phyloP scores from a whole-genome alignment of 371 early-diverging fungal genomes.

The Mortierella sp. region DNA sequence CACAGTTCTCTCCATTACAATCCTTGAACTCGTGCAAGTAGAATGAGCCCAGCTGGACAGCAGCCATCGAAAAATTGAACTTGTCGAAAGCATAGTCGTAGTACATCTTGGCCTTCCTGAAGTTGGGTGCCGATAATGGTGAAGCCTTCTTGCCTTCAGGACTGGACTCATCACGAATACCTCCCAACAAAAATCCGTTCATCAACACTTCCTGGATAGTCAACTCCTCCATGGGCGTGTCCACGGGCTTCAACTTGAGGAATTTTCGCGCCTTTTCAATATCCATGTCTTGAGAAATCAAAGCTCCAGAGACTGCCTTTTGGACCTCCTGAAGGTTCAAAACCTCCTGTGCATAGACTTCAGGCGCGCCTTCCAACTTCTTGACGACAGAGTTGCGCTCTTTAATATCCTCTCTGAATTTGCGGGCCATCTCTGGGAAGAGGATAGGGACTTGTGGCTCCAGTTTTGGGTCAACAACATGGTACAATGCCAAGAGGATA shows the following conservation, averaged over 20 bases:
- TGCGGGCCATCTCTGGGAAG: slow-evolving; percentile 69
- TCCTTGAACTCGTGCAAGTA: slow-evolving; percentile 69
- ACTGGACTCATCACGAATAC: slow-evolving; percentile 62
- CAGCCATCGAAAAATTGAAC: slow-evolving; percentile 68
- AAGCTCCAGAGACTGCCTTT: slow-evolving; percentile 65
- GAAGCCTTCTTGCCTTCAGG: slow-evolving; percentile 60
- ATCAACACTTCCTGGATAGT: slow-evolving; percentile 64
- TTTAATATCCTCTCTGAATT: slow-evolving; percentile 64
- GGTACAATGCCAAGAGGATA: slow-evolving; percentile 69
- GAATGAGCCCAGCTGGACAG: slow-evolving; percentile 69
- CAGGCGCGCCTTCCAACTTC: slow-evolving; percentile 67
- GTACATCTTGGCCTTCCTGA: slow-evolving; percentile 65
- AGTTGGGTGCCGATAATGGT: slow-evolving; percentile 69
- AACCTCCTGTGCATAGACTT: slow-evolving; percentile 62
- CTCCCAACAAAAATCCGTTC: slow-evolving; percentile 68
- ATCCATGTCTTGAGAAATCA: slow-evolving; percentile 66
- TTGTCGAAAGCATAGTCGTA: slow-evolving; percentile 67
- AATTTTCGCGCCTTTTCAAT: slow-evolving; percentile 64
- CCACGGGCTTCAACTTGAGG: slow-evolving; percentile 46
- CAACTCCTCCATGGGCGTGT: slow-evolving; percentile 35
- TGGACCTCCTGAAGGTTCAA: slow-evolving; percentile 64
- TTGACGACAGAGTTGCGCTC: slow-evolving; percentile 68
- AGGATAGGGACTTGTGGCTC: slow-evolving; percentile 68
- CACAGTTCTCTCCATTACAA: slow-evolving; percentile 65
- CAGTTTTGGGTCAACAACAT: slow-evolving; percentile 70